Percentiles rank a stretch among this genome's conserved stretches.
Evolutionary conservation across 495 filamentous ascomycete genomes (phyloP).

Genomic region (Penicillium coffeae): DNA sequence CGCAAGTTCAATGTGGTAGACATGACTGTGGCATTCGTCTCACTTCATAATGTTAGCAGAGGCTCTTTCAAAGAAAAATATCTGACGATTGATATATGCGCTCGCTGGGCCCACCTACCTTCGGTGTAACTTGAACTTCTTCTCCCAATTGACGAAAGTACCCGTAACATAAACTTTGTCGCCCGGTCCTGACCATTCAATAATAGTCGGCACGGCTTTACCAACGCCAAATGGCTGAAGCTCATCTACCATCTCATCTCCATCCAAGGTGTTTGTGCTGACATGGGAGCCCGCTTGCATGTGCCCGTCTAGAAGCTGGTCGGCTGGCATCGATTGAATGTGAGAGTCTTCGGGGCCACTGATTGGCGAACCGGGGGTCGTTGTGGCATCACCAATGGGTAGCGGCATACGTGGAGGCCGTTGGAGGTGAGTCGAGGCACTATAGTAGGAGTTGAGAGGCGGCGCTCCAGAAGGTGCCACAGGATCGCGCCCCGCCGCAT

Average conservation of each 20-base stretch:
- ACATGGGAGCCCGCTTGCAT: slow-evolving; percentile 53
- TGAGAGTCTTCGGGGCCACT: slow-evolving; percentile 54
- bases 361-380: slow-evolving; percentile 83
- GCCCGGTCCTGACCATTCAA: slow-evolving; percentile 76
- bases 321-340: slow-evolving; percentile 46
- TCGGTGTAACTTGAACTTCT: slow-evolving; percentile 79
- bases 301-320: slow-evolving; percentile 45
- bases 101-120: slow-evolving; percentile 49
- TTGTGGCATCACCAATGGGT: slow-evolving; percentile 83
- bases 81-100: neutral
- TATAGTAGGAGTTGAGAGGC: slow-evolving; percentile 48
- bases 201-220: slow-evolving; percentile 64
- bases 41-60: slow-evolving; percentile 23
- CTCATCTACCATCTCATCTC: slow-evolving; percentile 76
- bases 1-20: slow-evolving; percentile 74
- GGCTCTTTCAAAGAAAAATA: neutral
- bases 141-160: slow-evolving; percentile 93
- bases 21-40: slow-evolving; percentile 51
- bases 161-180: slow-evolving; percentile 94
- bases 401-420: slow-evolving; percentile 84
- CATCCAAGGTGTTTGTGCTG: slow-evolving; percentile 68
- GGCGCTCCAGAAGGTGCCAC: slow-evolving; percentile 41
- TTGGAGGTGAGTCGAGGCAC: slow-evolving; percentile 52
- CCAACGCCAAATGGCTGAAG: slow-evolving; percentile 49
- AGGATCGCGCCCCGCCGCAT: slow-evolving; percentile 30